phyloP scores from a whole-genome alignment of 148 eudicot genomes.

The Chenopodium berlandieri region DNA sequence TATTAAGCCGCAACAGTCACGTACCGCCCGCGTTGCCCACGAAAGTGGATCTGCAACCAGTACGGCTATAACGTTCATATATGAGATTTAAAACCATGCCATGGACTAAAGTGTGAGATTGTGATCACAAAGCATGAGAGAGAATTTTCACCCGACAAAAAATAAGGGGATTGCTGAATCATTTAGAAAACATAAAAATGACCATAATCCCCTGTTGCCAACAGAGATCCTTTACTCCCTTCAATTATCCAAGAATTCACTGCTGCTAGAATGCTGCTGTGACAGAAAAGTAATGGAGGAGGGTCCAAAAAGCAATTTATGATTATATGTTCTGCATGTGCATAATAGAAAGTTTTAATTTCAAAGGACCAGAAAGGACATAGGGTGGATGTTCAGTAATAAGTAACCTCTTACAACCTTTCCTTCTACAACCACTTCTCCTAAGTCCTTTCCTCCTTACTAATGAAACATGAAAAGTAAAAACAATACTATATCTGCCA shows the following conservation, averaged over 20 bases:
- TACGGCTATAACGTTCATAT: no score
- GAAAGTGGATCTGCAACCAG: no score
- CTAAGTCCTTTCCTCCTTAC: neutral
- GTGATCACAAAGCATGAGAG: neutral
- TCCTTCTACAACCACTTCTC: neutral
- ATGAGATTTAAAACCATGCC: no score
- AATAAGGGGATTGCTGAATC: neutral
- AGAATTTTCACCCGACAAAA: neutral
- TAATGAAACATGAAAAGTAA: neutral
- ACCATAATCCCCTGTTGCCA: neutral
- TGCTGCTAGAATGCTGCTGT: neutral
- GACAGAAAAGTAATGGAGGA: neutral
- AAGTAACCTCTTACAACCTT: neutral
- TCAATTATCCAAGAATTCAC: neutral
- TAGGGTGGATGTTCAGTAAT: neutral
- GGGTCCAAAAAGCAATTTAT: neutral
- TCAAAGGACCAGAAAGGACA: neutral
- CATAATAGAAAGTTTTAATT: neutral
- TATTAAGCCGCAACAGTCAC: no score
- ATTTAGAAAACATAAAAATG: neutral
- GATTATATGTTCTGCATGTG: neutral
- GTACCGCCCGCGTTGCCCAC: no score
- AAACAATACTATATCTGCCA: neutral
- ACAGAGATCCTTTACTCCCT: neutral
- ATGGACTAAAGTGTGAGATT: no score